Base-by-base conservation (phyloP, 352 stramenopile species). In the Globisporangium acanthophoron region DNA sequence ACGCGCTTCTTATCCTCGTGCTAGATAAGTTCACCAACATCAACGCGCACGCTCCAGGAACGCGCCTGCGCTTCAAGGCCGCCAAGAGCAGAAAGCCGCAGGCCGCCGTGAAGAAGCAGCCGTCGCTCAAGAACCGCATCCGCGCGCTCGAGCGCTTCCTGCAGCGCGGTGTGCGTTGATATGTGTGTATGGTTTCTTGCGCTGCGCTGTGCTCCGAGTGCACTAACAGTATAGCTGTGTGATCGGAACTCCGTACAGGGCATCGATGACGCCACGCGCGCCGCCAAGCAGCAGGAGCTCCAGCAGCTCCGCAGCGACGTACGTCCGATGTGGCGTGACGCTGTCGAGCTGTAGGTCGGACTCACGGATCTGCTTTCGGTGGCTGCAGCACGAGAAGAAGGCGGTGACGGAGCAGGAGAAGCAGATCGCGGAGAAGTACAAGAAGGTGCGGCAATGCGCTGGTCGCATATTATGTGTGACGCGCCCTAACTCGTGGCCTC, bases 41-140 rank as follows among this genome's bases (percentile, higher is more conserved):
- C 33, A 37, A 12, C n/a, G 40, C 16, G n/a, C 29, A 45, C 18
- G 8, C 40, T 4, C 2, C 47, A 90, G 83, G 83, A 33, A 92
- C 79, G 12, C 83, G 83, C 35, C 66, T 92, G 39, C 83, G 83
- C 61, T 85, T 88, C 54, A 82, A 90, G 57, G 78, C 85, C 49
- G 64, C 70, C 45, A 72, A 66, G 21, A 57, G 61, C 31, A 88
- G 85, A 64, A 88, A 86, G 44, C 73, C 74, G 18, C 65, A 65
- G 52, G 48, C 37, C 11, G 56, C 39, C 11, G 43, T 58, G 46
- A 92, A 91, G 64, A 92, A 92, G 58, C 61, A 83, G 11, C 83
- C 78, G 52, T 92, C 83, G 37, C 73, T 91, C 52, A 92, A 92
- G 71, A 92, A 92, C 56, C 83, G 80, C 59, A 92, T 92, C 49